Evolutionary conservation across 2,329 filamentous ascomycete genomes (phyloP).

Genomic region (Didymella lethalis): DNA sequence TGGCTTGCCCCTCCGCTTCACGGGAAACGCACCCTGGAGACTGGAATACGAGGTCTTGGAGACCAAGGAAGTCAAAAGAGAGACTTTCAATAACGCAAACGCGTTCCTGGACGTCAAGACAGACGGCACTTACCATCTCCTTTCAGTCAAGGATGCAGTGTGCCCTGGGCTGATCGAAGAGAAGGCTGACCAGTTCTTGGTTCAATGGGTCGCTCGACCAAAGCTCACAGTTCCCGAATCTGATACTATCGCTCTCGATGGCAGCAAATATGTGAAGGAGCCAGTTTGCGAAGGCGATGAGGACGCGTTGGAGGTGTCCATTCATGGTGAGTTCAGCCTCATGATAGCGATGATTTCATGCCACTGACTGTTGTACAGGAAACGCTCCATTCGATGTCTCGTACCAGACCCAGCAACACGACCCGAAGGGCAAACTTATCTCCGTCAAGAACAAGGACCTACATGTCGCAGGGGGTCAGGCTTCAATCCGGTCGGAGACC

Average conservation of each 20-base stretch:
- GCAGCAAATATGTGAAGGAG: constrained; percentile 71
- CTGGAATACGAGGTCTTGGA: constrained; percentile 77
- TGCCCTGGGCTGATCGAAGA: constrained; percentile 84
- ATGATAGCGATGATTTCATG: constrained; percentile 29
- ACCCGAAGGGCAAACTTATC: constrained; percentile 66
- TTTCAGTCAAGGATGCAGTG: constrained; percentile 77
- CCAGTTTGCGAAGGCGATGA: constrained; percentile 95
- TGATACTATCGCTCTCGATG: constrained; percentile 64
- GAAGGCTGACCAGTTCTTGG: constrained; percentile 75
- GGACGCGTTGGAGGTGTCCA: constrained; percentile 81
- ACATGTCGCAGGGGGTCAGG: constrained; percentile 77
- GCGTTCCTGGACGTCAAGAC: constrained; percentile 71
- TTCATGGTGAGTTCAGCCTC: constrained; percentile 69
- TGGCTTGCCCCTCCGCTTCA: constrained; percentile 81
- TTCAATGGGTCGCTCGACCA: constrained; percentile 87
- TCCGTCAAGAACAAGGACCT: constrained; percentile 72
- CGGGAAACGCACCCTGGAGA: constrained; percentile 84
- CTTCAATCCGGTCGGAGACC: constrained; percentile 86
- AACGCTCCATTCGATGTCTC: constrained; percentile 82
- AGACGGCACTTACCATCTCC: constrained; percentile 80
- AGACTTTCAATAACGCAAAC: constrained; percentile 66
- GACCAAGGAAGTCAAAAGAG: constrained; percentile 55
- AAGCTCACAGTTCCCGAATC: constrained; percentile 70
- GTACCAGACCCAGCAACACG: constrained; percentile 80
- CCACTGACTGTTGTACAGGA: constrained; percentile 58